Base-by-base conservation (phyloP, 768 basidiomycete species). In the Jaapia argillacea region DNA sequence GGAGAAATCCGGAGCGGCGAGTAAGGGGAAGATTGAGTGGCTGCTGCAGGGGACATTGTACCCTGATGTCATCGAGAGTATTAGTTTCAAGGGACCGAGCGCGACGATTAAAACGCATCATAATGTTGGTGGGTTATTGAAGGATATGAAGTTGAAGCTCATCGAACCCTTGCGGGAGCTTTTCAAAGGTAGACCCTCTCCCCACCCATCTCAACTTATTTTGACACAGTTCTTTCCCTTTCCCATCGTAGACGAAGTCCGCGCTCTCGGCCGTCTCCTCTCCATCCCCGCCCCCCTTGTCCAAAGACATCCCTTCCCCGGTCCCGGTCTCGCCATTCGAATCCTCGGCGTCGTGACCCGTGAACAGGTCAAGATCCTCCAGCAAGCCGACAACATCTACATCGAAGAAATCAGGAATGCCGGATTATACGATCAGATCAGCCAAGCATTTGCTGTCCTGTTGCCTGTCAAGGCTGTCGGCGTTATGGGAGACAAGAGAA, bases 21-120 rank as follows among this genome's bases (percentile, higher is more conserved):
- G 28, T 16, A 94, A 92, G 63, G 93, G 96, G 2, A 79, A 81
- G 54, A 90, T 98, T 25, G 96, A 98, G 59, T 99, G 93, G 92
- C 63, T 99, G 38, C 67, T 99, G 7, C 96, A 99, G 64, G 96
- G 96, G 3, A 99, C 96, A 0, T 74, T 99, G 12, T 99, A 98
- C 63, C 96, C 96, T 2, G 96, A 99, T 58, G 96, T 99, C 46
- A 99, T 98, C 58, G 96, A 99, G 70, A 90, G 86, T 58, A 96
- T 99, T 67, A 90, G 86, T 65, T 99, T 99, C 77, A 98, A 97
- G 66, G 96, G 96, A 2, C 96, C 96, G 0, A 90, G 86, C 51
- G 96, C 96, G 28, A 98, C 94, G 6, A 99, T 99, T 72, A 99
- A 99, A 73, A 98, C 96, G 2, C 96, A 99, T 61, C 96, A 98